Evolutionary conservation across 2,329 filamentous ascomycete species (phyloP).

Genomic region (Ophiostoma pallidulum): DNA sequence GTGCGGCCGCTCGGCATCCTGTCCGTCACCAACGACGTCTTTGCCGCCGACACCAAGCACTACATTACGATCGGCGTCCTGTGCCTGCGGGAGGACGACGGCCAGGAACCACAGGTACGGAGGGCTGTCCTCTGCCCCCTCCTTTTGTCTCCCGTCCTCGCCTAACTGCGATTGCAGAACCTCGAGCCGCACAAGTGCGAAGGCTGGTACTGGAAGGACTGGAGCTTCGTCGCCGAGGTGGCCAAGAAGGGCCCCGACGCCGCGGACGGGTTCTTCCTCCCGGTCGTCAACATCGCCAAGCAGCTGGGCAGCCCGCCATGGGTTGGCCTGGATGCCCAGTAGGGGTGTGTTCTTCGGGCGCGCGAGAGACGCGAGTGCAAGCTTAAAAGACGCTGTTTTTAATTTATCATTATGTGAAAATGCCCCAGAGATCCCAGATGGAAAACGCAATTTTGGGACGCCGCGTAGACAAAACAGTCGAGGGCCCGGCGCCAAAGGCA

Average conservation of each 20-base stretch:
- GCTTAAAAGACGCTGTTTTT: background rate
- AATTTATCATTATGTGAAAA: too few relatives aligned
- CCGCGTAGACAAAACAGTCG: too few relatives aligned
- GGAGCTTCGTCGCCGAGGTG: slow-evolving; percentile 32
- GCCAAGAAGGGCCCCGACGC: slow-evolving; percentile 22
- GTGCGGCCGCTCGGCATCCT: slow-evolving; percentile 44
- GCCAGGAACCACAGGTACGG: slow-evolving; percentile 43
- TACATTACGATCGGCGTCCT: slow-evolving; percentile 66
- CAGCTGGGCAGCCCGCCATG: slow-evolving; percentile 18
- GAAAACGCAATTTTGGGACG: too few relatives aligned
- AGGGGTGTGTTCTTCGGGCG: background rate
- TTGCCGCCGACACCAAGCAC: slow-evolving; percentile 51
- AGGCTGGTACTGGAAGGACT: slow-evolving; percentile 39
- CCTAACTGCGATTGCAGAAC: too few relatives aligned
- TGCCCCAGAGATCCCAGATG: too few relatives aligned
- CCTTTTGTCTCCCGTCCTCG: too few relatives aligned
- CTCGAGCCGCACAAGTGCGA: slow-evolving; percentile 43
- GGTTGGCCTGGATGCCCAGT: slow-evolving; percentile 6
- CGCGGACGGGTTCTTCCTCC: slow-evolving; percentile 29
- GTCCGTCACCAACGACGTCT: slow-evolving; percentile 58
- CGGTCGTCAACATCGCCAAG: slow-evolving; percentile 28
- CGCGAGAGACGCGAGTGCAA: background rate
- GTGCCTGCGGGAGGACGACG: slow-evolving; percentile 38
- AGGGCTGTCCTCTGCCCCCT: too few relatives aligned
- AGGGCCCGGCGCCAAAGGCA: background rate